phyloP scores from a whole-genome alignment of 768 basidiomycete species.

The Hygrophorus russula region DNA sequence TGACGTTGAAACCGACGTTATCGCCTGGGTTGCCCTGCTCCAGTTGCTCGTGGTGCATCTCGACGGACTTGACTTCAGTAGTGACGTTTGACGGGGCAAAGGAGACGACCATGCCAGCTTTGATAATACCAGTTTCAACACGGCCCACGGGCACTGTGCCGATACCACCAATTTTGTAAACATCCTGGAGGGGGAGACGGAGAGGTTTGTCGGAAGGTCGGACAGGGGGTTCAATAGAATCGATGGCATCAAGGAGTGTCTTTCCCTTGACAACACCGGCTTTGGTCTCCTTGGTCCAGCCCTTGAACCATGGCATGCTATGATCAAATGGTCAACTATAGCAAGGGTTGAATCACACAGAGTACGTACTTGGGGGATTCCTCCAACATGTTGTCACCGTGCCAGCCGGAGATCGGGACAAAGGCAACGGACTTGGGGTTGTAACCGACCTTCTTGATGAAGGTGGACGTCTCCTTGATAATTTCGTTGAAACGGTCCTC shows the following conservation, averaged over 20 bases:
- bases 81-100: slow-evolving; percentile 97
- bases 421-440: slow-evolving; percentile 98
- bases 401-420: slow-evolving; percentile 99
- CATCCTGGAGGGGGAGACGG: slow-evolving; percentile 99
- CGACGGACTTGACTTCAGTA: slow-evolving; percentile 99
- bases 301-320: slow-evolving; percentile 99
- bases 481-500: slow-evolving; percentile 99
- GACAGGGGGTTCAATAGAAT: slow-evolving; percentile 94
- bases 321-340: slow-evolving; percentile 11
- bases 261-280: slow-evolving; percentile 90
- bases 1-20: slow-evolving; percentile 99
- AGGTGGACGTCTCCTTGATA: slow-evolving; percentile 92
- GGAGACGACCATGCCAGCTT: slow-evolving; percentile 97
- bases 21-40: slow-evolving; percentile 91
- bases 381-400: slow-evolving; percentile 99
- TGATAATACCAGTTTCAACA: slow-evolving; percentile 99
- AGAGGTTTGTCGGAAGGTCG: slow-evolving; percentile 99
- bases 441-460: slow-evolving; percentile 99
- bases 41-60: slow-evolving; percentile 99
- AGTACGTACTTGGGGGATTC: slow-evolving; percentile 78
- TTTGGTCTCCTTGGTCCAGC: slow-evolving; percentile 97
- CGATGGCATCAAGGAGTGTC: slow-evolving; percentile 99
- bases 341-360: background rate
- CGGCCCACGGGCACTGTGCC: slow-evolving; percentile 99
- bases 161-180: slow-evolving; percentile 99